Evolutionary conservation across 1,139 yeast species (phyloP), one percentile per base, ranked within the genome.

Genomic region (Hyphopichia khmerensis): DNA sequence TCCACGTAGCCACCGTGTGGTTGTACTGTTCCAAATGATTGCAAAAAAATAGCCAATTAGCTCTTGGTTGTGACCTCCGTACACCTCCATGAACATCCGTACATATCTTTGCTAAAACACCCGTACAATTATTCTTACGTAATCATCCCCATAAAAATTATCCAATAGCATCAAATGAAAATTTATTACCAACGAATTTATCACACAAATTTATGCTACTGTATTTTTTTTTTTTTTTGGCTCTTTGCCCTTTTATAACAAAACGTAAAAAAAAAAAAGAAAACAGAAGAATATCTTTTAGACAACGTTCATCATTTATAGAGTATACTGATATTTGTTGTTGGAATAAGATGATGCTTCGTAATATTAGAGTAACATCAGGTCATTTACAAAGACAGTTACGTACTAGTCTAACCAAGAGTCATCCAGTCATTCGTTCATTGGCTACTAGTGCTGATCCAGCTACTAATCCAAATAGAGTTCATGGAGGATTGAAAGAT

Each of bases 401-500:
- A 23, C 29, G 29, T 26, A 26, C 29, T 26, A 26, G n/a, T 26
- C n/a, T 26, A 9, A 26, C 4, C n/a, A 26, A 26, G 10, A 26
- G n/a, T 11, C 4, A 26, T 26, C 29, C 11, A 11, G 29, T 26
- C 10, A 11, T 26, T 48, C 69, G 75, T 56, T 53, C 65, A 33
- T 66, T 72, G 53, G 77, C 77, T 35, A 71, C 77, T 42, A 64
- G 62, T 41, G 76, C 75, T 30, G 77, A 71, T 52, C 64, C 71
- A 35, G 75, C 75, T 16, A 68, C 77, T 44, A 72, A 64, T 48
- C 83, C 84, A 27, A 77, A 82, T 56, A 69, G 85, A 55, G 67
- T 73, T 21, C 82, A 85, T 56, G 95, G 95, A 27, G 91, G 90
- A 11, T 76, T 87, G 50, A 76, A 77, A 55, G 96, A 87, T 67